Conservation (phyloP, 1,139 yeast genomes). For the Hemisphaericaspora xylofermentans region DNA sequence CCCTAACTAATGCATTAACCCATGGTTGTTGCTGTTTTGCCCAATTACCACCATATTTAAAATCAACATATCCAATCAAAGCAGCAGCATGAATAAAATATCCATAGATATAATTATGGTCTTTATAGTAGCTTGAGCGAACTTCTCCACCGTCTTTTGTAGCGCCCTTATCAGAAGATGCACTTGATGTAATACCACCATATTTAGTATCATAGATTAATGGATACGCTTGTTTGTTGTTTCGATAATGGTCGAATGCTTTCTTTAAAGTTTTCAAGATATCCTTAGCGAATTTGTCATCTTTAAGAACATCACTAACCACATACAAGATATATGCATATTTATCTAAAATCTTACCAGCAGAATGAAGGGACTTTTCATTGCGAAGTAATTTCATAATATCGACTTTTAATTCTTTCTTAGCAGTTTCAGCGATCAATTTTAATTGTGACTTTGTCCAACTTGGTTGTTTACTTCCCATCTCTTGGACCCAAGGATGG, state of each 20-base stretch:
- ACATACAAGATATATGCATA: constrained; percentile 65
- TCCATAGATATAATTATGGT: constrained; percentile 80
- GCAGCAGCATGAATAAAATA: constrained; percentile 78
- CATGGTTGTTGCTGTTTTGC: constrained; percentile 50
- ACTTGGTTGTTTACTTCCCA: constrained; percentile 14
- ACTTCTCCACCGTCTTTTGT: constrained; percentile 38
- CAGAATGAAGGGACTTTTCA: constrained; percentile 51
- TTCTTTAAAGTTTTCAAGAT: constrained; percentile 50
- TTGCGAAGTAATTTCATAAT: constrained; percentile 45
- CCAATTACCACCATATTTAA: constrained; percentile 56
- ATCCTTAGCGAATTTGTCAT: constrained; percentile 46
- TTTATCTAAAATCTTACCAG: constrained; percentile 65
- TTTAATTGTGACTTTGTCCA: constrained; percentile 30
- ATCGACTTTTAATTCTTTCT: constrained; percentile 44
- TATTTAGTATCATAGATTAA: constrained; percentile 66
- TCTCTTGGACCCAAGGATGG: constrained; percentile 31
- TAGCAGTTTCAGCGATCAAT: constrained; percentile 48
- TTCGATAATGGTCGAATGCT: constrained; percentile 49
- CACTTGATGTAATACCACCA: constrained; percentile 67
- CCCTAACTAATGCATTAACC: constrained; percentile 55
- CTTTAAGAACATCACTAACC: constrained; percentile 56
- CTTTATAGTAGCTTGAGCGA: constrained; percentile 71
- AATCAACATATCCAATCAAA: constrained; percentile 63
- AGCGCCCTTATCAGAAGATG: constrained; percentile 48
- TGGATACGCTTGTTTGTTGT: constrained; percentile 54